Conservation (phyloP, 495 filamentous ascomycete species). For the Emericellopsis terricola region DNA sequence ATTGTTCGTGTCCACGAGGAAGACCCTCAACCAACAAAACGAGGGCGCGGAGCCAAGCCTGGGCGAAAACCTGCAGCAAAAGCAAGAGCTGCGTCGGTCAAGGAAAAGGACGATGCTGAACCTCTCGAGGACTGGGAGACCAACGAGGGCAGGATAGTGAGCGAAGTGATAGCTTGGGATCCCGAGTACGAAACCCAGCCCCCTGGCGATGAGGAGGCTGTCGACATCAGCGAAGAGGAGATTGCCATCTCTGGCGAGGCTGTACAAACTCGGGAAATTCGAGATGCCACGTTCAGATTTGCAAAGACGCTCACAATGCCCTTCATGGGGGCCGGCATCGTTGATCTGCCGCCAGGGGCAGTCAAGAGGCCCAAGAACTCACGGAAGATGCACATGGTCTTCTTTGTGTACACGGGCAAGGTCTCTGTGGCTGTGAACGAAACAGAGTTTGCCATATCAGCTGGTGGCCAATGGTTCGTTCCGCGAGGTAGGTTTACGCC, state of each 20-base stretch:
- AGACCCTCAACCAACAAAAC: background rate
- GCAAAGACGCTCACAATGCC: conserved; percentile 69
- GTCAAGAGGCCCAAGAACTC: conserved; percentile 80
- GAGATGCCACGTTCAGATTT: conserved; percentile 59
- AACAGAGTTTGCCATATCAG: conserved; percentile 66
- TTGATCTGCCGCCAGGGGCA: conserved; percentile 64
- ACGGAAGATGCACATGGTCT: conserved; percentile 86
- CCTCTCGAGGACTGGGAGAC: conserved; percentile 32
- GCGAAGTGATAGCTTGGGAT: conserved; percentile 27
- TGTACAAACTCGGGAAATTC: conserved; percentile 59
- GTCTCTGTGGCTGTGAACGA: conserved; percentile 62
- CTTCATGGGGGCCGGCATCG: conserved; percentile 75
- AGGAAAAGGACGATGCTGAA: conserved; percentile 17
- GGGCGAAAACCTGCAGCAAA: conserved; percentile 1
- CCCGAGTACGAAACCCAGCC: conserved; percentile 23
- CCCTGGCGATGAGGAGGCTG: conserved; percentile 24
- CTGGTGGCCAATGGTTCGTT: conserved; percentile 81
- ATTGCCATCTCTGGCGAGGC: conserved; percentile 60
- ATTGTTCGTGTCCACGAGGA: conserved; percentile 50
- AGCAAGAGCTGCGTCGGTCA: conserved; percentile 5
- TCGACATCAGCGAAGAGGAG: conserved; percentile 36
- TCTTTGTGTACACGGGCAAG: conserved; percentile 68
- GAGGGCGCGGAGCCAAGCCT: conserved; percentile 1
- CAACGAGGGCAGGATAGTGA: conserved; percentile 23
- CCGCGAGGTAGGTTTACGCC: conserved; percentile 59